Evolutionary conservation across 192 early-diverging fungal genomes (phyloP), one percentile per base, ranked within the genome.

Genomic region (Coemansia pectinata): DNA sequence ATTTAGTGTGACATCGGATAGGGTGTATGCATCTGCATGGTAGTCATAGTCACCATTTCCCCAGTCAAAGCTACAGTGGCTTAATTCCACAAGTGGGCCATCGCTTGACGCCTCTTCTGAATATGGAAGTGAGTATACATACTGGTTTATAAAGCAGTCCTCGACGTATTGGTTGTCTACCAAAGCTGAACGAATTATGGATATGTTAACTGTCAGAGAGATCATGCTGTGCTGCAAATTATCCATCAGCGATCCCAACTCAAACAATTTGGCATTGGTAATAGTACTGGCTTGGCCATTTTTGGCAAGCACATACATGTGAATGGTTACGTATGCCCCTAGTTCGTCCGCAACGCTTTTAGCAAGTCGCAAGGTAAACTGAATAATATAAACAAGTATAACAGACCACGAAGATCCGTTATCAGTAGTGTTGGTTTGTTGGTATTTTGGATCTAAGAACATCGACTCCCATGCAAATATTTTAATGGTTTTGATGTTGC

Each of bases 381-480:
- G 52, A 15, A 55, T 14, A 55, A 29, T 29, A 55, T 29, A 1
- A 29, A 55, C 25, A 29, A 40, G 23, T 0, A 67, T 65, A 11
- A 64, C 60, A 19, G 73, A 73, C 79, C 79, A 81, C 5, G 68
- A 74, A 7, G 69, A 23, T 17, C 3, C 2, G 8, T 45, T 58
- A 12, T 27, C 14, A 14, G 33, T 29, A 38, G 9, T 34, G 36
- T n/a, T 34, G 2, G 5, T 5, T 19, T 59, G 31, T 12, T 59
- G 29, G 31, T 21, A 31, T 36, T 17, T 36, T 7, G 33, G n/a
- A 19, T 59, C 33, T 2, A 71, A 23, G 25, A 65, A 82, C 55
- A 71, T 69, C 25, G 38, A 62, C 47, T 82, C 79, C 79, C 79
- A 82, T 10, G 74, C 72, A 63, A 73, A 77, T 40, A 82, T 33